Conservation (phyloP, 2,329 filamentous ascomycete genomes). For the Nannizzia gypsea region DNA sequence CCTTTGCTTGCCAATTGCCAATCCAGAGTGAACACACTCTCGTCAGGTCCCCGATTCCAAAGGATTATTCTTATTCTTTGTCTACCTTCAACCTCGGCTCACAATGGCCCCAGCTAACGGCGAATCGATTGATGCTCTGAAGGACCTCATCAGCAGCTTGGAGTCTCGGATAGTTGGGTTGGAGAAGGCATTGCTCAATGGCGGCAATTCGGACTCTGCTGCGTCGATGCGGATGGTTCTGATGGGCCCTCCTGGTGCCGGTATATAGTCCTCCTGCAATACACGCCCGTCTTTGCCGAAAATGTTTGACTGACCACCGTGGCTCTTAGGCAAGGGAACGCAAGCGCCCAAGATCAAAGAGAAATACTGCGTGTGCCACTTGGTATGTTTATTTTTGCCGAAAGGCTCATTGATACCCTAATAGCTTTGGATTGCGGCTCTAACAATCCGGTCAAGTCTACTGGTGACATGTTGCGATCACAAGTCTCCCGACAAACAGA, state of each 20-base stretch:
- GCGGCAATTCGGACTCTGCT: constrained; percentile 39
- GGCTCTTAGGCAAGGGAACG: constrained; percentile 76
- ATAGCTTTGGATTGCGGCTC: background rate
- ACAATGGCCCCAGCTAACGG: constrained; percentile 83
- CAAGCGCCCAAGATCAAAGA: constrained; percentile 98
- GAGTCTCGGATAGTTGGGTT: constrained; percentile 78
- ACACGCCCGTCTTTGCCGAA: constrained; percentile 7
- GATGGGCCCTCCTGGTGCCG: constrained; percentile 93
- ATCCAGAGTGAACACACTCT: background rate
- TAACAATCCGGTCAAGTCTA: constrained; percentile 51
- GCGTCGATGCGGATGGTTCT: constrained; percentile 87
- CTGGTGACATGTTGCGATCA: constrained; percentile 96
- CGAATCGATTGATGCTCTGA: constrained; percentile 66
- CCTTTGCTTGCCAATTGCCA: background rate
- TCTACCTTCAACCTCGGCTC: constrained; percentile 16
- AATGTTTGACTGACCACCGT: constrained; percentile 1
- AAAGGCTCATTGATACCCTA: too few species aligned
- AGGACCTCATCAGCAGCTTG: constrained; percentile 69
- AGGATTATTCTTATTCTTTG: background rate
- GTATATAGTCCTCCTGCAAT: constrained; percentile 44
- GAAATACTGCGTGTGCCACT: constrained; percentile 90
- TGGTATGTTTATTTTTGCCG: constrained; percentile 50
- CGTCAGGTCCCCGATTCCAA: background rate
- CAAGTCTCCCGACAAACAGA: constrained; percentile 96
- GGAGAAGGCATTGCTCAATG: constrained; percentile 54